Evolutionary conservation across 1,139 yeast genomes (phyloP).

Genomic region (Suhomyces atakaporum): DNA sequence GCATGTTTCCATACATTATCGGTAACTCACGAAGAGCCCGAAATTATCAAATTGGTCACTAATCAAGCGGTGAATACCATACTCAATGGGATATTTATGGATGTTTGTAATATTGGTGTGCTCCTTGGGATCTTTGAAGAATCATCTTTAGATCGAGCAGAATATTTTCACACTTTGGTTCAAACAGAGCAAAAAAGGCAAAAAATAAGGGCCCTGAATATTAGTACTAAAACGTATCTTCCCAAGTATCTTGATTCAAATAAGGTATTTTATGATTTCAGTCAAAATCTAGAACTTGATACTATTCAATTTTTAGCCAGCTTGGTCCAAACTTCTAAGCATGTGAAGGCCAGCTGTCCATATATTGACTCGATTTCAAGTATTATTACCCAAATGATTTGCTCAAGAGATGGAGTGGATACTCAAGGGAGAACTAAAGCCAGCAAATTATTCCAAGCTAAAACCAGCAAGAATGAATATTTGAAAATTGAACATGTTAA

Average conservation of each 20-base stretch:
- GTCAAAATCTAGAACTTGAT: slow-evolving; percentile 21
- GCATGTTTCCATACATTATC: slow-evolving; percentile 23
- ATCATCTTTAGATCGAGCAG: neutral
- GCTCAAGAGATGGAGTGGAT: slow-evolving; percentile 12
- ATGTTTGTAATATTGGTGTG: slow-evolving; percentile 18
- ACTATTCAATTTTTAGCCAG: slow-evolving; percentile 12
- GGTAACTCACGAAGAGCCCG: slow-evolving; percentile 25
- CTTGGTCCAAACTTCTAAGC: slow-evolving; percentile 15
- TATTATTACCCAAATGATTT: slow-evolving; percentile 17
- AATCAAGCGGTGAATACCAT: slow-evolving; percentile 16
- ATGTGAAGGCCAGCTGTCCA: slow-evolving; percentile 13
- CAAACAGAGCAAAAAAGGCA: neutral
- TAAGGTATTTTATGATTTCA: slow-evolving; percentile 22
- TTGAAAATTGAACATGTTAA: slow-evolving; percentile 16
- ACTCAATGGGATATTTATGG: slow-evolving; percentile 24
- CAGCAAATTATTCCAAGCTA: neutral
- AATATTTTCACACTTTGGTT: neutral
- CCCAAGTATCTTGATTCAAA: slow-evolving; percentile 18
- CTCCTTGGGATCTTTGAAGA: neutral
- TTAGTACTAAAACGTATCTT: slow-evolving; percentile 8
- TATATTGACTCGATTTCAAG: slow-evolving; percentile 20
- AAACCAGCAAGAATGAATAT: slow-evolving; percentile 5
- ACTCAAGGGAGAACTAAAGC: neutral
- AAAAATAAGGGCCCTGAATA: neutral
- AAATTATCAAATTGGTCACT: slow-evolving; percentile 17